These are phyloP conservation scores for Gautieria morchelliformis DNA, from an alignment of 768 basidiomycete genomes.

Conservation along the genomic window DNA sequence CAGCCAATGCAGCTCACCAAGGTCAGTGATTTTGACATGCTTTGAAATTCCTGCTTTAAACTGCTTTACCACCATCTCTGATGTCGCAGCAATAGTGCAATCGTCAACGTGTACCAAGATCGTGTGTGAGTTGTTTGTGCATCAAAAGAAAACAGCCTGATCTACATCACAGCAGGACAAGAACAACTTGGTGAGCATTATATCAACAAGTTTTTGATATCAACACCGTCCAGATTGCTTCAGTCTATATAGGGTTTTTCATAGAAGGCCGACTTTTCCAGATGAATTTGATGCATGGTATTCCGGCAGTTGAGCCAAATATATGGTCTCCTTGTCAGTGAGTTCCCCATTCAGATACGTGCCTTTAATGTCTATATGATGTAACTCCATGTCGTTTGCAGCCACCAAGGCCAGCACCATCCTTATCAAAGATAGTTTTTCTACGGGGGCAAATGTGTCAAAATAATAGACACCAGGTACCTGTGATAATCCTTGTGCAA, in stretches of 20 bases:
- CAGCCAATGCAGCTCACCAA: no score
- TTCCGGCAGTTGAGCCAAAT: slow-evolving; percentile 27
- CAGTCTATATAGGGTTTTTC: slow-evolving; percentile 26
- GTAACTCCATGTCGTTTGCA: no score
- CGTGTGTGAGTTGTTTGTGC: no score
- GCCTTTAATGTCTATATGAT: no score
- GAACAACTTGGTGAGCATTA: slow-evolving; percentile 21
- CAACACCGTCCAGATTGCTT: slow-evolving; percentile 26
- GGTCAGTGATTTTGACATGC: background rate
- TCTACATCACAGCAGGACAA: slow-evolving; percentile 24
- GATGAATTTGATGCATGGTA: slow-evolving; percentile 18
- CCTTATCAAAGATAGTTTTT: slow-evolving; percentile 19
- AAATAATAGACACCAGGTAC: slow-evolving; percentile 25
- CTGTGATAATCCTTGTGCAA: slow-evolving; percentile 35
- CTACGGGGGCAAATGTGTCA: slow-evolving; percentile 13
- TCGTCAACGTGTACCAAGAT: slow-evolving; percentile 25
- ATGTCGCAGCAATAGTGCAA: slow-evolving; percentile 23
- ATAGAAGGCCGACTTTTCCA: slow-evolving; percentile 13
- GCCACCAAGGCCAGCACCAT: slow-evolving; percentile 29
- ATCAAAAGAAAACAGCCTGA: no score
- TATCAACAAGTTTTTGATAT: slow-evolving; percentile 24
- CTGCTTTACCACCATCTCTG: no score
- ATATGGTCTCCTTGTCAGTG: no score
- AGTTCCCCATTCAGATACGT: no score
- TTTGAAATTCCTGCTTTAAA: background rate